Evolutionary conservation across 2,329 filamentous ascomycete species (phyloP), one percentile per base, ranked within the genome.

Genomic region (Claviceps sp.): DNA sequence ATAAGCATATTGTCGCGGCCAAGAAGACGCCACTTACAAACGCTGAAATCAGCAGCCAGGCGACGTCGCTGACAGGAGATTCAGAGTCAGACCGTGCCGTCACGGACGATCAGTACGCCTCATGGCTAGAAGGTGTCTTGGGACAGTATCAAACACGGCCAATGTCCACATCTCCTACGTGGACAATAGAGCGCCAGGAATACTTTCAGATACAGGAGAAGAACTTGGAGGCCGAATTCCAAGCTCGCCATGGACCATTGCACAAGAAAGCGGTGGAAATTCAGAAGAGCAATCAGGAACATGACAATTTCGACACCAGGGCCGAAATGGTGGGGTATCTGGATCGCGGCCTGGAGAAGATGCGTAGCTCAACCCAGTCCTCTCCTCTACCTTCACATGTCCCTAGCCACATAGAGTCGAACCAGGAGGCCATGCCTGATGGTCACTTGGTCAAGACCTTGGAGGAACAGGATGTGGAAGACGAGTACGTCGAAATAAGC

Each of bases 171-270:
- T 67, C 66, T 7, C 65, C 68, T 2, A 59, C 66, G 5, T 63
- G 66, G 40, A 68, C 68, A 26, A 59, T 57, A 6, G 72, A 74
- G 54, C 69, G 72, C 23, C 60, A 63, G 16, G 65, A 66, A 14
- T 68, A 65, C 4, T 64, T 75, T 16, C 64, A 68, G 34, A 64
- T 68, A 50, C 70, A 73, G 47, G 75, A 80, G 59, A 68, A 66
- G 43, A 66, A 70, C 29, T 66, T 79, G 1, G 75, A 77, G 58
- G 61, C 63, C 0, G 75, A 78, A 52, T 74, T 80, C 50, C 66
- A 70, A 55, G 58, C 62, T 22, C 65, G 66, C 14, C 71, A 73
- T 54, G 71, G 74, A 7, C 66, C 68, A 11, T 62, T 79, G 5
- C 73, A 72, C 58, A 64, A 61, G 43, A 76, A 75, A 54, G 69